Evolutionary conservation across 108 stramenopile genomes (phyloP).

Genomic region (Cylindrotheca fusiformis): DNA sequence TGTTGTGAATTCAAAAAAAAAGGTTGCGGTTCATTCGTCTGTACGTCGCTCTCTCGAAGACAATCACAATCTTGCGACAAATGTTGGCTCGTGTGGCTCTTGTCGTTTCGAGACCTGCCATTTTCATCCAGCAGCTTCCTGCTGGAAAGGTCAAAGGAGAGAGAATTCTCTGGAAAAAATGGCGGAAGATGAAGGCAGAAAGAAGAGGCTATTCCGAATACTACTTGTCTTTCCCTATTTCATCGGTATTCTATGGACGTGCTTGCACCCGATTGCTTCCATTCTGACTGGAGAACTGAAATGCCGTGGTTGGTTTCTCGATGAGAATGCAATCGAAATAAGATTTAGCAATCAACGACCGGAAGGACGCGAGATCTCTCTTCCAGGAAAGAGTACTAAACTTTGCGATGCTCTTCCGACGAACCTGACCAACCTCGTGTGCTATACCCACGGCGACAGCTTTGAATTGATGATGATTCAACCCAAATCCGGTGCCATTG

Average conservation of each 20-base stretch:
- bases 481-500: slow-evolving; percentile 34
- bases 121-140: background rate
- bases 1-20: too few relatives aligned
- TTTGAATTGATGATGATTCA: slow-evolving; percentile 56
- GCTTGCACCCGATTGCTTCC: slow-evolving; percentile 65
- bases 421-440: slow-evolving; percentile 15
- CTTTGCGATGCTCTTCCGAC: background rate
- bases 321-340: slow-evolving; percentile 78
- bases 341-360: slow-evolving; percentile 7
- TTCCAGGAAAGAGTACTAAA: slow-evolving; percentile 2
- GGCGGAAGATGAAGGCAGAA: slow-evolving; percentile 1
- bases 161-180: too few relatives aligned
- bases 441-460: slow-evolving; percentile 20
- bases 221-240: slow-evolving; percentile 56
- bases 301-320: slow-evolving; percentile 76
- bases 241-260: slow-evolving; percentile 71
- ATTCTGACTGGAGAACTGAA: slow-evolving; percentile 74
- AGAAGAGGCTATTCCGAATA: slow-evolving; percentile 1
- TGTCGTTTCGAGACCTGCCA: too few relatives aligned
- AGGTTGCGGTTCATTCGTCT: too few relatives aligned
- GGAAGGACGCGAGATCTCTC: background rate
- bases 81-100: too few relatives aligned
- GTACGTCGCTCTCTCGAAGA: too few relatives aligned
- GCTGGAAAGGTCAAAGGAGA: background rate
- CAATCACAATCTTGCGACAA: too few relatives aligned